phyloP scores from a whole-genome alignment of 1,284 basidiomycete species.

The Caloboletus firmus region DNA sequence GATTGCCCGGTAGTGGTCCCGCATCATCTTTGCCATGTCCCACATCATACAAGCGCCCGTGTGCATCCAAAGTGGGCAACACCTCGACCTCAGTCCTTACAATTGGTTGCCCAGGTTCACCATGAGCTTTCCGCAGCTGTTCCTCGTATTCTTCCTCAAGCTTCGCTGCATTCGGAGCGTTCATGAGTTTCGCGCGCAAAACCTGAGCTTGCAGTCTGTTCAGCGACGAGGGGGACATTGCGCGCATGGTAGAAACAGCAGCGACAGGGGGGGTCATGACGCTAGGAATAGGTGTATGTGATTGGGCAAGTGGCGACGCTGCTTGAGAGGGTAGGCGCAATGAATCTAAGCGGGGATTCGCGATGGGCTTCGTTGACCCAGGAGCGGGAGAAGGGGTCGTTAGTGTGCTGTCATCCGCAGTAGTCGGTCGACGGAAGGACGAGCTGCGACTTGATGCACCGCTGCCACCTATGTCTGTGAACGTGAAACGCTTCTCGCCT shows the following conservation, averaged over 20 bases:
- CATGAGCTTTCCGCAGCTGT: slow-evolving; percentile 54
- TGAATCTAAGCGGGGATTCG: slow-evolving; percentile 55
- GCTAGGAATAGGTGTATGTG: slow-evolving; percentile 82
- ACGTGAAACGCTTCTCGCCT: slow-evolving; percentile 64
- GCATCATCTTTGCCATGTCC: slow-evolving; percentile 66
- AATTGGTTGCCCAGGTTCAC: slow-evolving; percentile 43
- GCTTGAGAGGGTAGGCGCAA: slow-evolving; percentile 53
- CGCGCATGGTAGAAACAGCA: slow-evolving; percentile 41
- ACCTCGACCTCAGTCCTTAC: slow-evolving; percentile 72
- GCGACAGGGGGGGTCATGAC: slow-evolving; percentile 76
- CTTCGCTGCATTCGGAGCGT: slow-evolving; percentile 65
- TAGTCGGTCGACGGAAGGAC: slow-evolving; percentile 68
- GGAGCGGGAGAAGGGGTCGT: slow-evolving; percentile 57
- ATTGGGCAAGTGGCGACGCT: slow-evolving; percentile 50
- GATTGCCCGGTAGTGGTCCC: slow-evolving; percentile 59
- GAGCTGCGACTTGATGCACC: slow-evolving; percentile 74
- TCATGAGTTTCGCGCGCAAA: slow-evolving; percentile 86
- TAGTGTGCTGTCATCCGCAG: slow-evolving; percentile 52
- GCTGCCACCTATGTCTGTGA: slow-evolving; percentile 61
- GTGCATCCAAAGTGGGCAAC: slow-evolving; percentile 86
- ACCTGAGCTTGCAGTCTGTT: slow-evolving; percentile 95
- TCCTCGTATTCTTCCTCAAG: slow-evolving; percentile 85
- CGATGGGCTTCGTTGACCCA: slow-evolving; percentile 36
- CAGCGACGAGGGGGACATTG: slow-evolving; percentile 72
- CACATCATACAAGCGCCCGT: slow-evolving; percentile 88